These are phyloP conservation scores for Colletotrichum magnum DNA, from an alignment of 2,329 filamentous ascomycete species.

Conservation along the genomic window DNA sequence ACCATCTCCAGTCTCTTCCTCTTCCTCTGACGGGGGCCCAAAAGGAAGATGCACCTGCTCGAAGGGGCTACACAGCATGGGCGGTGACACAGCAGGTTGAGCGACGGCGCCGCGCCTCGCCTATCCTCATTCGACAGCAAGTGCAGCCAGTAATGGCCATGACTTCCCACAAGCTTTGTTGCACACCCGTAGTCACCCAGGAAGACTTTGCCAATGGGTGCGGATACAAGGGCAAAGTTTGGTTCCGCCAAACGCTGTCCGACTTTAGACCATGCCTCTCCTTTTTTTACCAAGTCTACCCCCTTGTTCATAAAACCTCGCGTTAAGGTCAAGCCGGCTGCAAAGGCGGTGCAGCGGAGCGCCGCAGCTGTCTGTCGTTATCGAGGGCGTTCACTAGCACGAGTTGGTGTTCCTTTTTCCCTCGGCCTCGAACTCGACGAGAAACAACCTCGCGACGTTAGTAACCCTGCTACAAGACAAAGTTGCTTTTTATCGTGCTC, in stretches of 20 bases:
- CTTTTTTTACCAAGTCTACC: slow-evolving; percentile 1
- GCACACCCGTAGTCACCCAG: slow-evolving; percentile 13
- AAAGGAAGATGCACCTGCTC: slow-evolving; percentile 3
- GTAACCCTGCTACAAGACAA: slow-evolving; percentile 6
- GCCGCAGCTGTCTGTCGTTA: background rate
- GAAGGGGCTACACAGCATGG: slow-evolving; percentile 25
- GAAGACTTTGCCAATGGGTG: slow-evolving; percentile 5
- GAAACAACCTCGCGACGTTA: slow-evolving; percentile 19
- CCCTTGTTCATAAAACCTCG: slow-evolving; percentile 1
- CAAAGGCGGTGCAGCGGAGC: background rate
- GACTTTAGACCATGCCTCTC: background rate
- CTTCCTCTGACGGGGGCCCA: slow-evolving; percentile 1
- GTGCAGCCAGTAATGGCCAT: slow-evolving; percentile 23
- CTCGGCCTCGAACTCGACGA: background rate
- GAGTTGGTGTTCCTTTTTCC: slow-evolving; percentile 2
- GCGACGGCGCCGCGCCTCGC: slow-evolving; percentile 10
- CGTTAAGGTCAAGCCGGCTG: background rate
- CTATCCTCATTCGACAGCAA: slow-evolving; percentile 21
- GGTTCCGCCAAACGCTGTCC: slow-evolving; percentile 14
- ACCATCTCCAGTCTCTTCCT: background rate
- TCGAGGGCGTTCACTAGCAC: background rate
- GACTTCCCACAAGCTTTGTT: slow-evolving; percentile 24
- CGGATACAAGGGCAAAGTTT: slow-evolving; percentile 23
- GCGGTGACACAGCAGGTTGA: slow-evolving; percentile 24
- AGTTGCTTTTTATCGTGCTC: slow-evolving; percentile 9